These are phyloP conservation scores for Scopulariopsis brevicaulis DNA, from an alignment of 2,329 filamentous ascomycete genomes.

Conservation along the genomic window DNA sequence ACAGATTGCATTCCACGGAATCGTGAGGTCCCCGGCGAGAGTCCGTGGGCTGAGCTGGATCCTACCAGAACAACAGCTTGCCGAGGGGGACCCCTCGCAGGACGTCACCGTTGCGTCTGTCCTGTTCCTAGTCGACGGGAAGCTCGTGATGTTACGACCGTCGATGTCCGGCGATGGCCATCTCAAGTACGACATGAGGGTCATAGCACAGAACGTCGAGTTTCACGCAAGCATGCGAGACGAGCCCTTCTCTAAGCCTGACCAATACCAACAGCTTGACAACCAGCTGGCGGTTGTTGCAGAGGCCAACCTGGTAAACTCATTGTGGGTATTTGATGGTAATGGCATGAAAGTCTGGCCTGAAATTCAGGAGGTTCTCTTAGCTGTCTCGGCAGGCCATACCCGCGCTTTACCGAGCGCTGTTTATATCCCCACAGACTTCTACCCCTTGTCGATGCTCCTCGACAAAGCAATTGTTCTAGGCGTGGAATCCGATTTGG, in stretches of 20 bases:
- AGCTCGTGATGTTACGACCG: conserved; percentile 83
- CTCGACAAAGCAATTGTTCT: conserved; percentile 84
- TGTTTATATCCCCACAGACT: conserved; percentile 77
- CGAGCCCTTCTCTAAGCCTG: conserved; percentile 37
- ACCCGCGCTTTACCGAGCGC: conserved; percentile 61
- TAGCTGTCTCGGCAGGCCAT: conserved; percentile 53
- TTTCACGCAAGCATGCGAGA: conserved; percentile 92
- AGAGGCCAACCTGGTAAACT: conserved; percentile 52
- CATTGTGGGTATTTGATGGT: conserved; percentile 91
- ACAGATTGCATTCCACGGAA: conserved; percentile 94
- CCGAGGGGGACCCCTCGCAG: conserved; percentile 86
- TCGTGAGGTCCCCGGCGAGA: conserved; percentile 83
- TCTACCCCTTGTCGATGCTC: conserved; percentile 82
- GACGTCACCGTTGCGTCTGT: conserved; percentile 92
- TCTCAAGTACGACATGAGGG: conserved; percentile 95
- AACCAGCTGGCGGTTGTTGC: background rate
- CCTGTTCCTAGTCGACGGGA: conserved; percentile 92
- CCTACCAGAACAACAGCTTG: conserved; percentile 77
- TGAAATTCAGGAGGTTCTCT: conserved; percentile 74
- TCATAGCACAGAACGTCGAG: conserved; percentile 91
- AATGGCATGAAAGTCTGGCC: conserved; percentile 79
- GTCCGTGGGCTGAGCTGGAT: conserved; percentile 95
- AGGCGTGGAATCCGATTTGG: conserved; percentile 82
- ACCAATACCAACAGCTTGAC: background rate
- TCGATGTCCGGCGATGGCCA: conserved; percentile 72